A percentile compares a stretch with the other conserved stretches of the same genome.
These are phyloP conservation scores for Rhodotorula graminis DNA, from an alignment of 768 basidiomycete genomes.

Conservation along the genomic window DNA sequence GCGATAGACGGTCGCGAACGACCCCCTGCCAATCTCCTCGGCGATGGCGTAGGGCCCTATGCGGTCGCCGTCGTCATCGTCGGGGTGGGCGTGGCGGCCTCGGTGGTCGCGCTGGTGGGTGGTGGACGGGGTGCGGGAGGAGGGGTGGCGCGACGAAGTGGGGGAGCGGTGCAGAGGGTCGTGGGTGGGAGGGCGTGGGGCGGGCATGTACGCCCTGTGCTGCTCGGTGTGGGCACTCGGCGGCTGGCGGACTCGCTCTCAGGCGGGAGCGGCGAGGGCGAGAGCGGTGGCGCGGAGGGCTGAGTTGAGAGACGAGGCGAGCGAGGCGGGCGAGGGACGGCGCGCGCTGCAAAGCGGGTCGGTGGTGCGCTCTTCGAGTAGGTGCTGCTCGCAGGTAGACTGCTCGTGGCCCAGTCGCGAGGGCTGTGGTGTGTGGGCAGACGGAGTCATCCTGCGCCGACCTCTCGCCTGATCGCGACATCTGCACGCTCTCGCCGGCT, in stretches of 20 bases:
- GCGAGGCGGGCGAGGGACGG: no score
- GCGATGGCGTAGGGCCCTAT: slow-evolving; percentile 46
- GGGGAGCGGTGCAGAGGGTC: neutral
- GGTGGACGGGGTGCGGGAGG: neutral
- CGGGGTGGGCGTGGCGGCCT: no score
- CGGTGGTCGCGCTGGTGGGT: neutral
- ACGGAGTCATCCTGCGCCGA: no score
- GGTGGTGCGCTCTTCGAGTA: no score
- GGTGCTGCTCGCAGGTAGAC: no score
- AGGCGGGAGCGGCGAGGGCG: neutral
- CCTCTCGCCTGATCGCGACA: no score
- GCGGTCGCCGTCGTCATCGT: slow-evolving; percentile 39
- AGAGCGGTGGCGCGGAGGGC: no score
- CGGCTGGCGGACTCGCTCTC: neutral
- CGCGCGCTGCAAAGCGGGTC: no score
- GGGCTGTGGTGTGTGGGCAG: no score
- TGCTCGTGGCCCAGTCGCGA: no score
- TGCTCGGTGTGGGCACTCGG: neutral
- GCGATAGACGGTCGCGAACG: slow-evolving; percentile 85
- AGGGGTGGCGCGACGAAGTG: neutral
- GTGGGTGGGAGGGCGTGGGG: neutral
- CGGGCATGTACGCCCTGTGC: slow-evolving; percentile 1
- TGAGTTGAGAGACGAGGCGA: no score
- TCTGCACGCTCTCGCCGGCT: no score
- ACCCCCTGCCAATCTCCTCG: slow-evolving; percentile 59